Base-by-base conservation (phyloP, 768 basidiomycete genomes). In the Tulasnella sp. region DNA sequence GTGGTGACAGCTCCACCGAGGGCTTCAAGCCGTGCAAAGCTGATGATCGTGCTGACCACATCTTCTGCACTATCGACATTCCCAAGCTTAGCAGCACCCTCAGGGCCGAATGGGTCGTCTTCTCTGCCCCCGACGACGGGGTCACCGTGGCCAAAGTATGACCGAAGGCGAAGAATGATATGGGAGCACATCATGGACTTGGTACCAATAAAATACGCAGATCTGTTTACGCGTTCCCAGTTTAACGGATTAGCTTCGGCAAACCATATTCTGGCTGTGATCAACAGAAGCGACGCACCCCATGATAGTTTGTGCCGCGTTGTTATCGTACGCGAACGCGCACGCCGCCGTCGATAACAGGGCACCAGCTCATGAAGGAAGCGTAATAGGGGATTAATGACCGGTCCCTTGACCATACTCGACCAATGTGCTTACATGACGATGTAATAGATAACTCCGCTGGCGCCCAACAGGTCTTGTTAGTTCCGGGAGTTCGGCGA, bases 101-200 rank as follows among this genome's bases (percentile, higher is more conserved):
- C 62, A 14, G 31, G 62, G 5, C 31, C 62, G 62, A 68, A 68
- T 31, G 62, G 62, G 34, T 68, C 62, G n/a, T 34, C 10, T n/a
- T 68, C 62, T 16, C 62, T 27, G 16, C 62, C 44, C 8, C 42
- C 72, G 38, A 74, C 72, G 9, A 74, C 14, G 4, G 38, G 39
- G 44, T 46, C 27, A 21, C 44, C 72, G 36, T 74, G 72, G n/a
- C 72, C 42, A 21, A 74, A 74, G 38, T 74, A 77, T 38, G 52
- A 39, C 3, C 76, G 76, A 31, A 77, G 58, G 14, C 56, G 76
- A 19, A 77, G 76, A n/a, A 77, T 40, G 34, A 77, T 40, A 27
- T 77, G 76, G 19, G 76, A 77, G 40, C 76, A 77, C 76, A 77
- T 77, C 52, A 77, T 62, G 21, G 76, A 77, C 62, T 71, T 77